Percentiles rank a stretch among this genome's conserved stretches.
phyloP scores from a whole-genome alignment of 176 grass and related monocot genomes.

The Zoysia japonica region DNA sequence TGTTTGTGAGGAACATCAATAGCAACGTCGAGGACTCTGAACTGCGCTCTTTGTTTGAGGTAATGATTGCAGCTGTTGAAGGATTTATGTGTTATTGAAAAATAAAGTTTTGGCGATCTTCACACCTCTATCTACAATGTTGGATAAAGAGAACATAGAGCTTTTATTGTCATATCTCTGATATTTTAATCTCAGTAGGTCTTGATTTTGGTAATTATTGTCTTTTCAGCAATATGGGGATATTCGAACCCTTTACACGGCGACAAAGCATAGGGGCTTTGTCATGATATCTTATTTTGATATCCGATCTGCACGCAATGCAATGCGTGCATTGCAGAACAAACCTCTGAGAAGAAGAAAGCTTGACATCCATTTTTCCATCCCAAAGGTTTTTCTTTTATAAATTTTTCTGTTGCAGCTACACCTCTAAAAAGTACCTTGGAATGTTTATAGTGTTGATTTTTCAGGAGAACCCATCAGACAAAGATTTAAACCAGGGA shows the following conservation, averaged over 20 bases:
- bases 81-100: slow-evolving; percentile 1
- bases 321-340: slow-evolving; percentile 83
- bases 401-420: not conserved
- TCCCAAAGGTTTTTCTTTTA: slow-evolving; percentile 65
- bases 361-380: slow-evolving; percentile 95
- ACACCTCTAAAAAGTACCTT: not conserved
- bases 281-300: slow-evolving; percentile 98
- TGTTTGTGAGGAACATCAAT: slow-evolving; percentile 98
- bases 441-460: slow-evolving; percentile 34
- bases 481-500: slow-evolving; percentile 98
- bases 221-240: slow-evolving; percentile 82
- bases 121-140: not conserved
- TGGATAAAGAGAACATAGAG: not conserved
- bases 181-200: slow-evolving; percentile 14
- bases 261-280: slow-evolving; percentile 91
- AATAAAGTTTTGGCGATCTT: slow-evolving; percentile 17
- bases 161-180: slow-evolving; percentile 1
- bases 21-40: slow-evolving; percentile 96
- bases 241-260: slow-evolving; percentile 83
- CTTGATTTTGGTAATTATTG: slow-evolving; percentile 11
- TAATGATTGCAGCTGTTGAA: slow-evolving; percentile 38
- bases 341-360: slow-evolving; percentile 87
- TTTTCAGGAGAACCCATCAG: slow-evolving; percentile 86
- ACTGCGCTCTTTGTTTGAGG: slow-evolving; percentile 89
- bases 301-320: slow-evolving; percentile 75